A percentile compares a stretch with the other conserved stretches of the same genome.
Evolutionary conservation across 805 yeast species (phyloP).

Genomic region (Candida tallmaniae): DNA sequence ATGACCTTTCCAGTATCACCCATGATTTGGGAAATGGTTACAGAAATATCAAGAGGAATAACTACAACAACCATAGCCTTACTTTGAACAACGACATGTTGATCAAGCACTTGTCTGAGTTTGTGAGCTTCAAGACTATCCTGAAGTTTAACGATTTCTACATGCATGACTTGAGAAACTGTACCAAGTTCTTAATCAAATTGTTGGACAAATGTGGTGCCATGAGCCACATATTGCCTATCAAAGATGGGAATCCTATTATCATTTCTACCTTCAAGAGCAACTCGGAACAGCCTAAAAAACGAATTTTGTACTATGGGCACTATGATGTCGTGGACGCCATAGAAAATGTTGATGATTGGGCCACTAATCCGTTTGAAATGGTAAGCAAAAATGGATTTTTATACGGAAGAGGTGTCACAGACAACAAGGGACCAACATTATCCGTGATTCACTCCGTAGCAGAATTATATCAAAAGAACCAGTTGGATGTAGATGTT

Average conservation of each 20-base stretch:
- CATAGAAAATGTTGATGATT: constrained; percentile 46
- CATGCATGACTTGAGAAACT: constrained; percentile 76
- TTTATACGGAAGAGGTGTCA: constrained; percentile 85
- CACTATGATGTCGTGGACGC: constrained; percentile 95
- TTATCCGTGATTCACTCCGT: constrained; percentile 85
- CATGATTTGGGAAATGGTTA: too few relatives aligned
- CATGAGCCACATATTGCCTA: constrained; percentile 62
- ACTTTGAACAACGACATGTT: constrained; percentile 24
- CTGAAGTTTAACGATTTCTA: constrained; percentile 65
- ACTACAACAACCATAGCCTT: not conserved
- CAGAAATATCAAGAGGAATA: not conserved
- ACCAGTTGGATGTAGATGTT: constrained; percentile 62
- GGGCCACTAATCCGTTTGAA: constrained; percentile 78
- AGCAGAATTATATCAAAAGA: constrained; percentile 56
- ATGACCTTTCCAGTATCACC: constrained; percentile 17
- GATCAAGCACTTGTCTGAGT: constrained; percentile 53
- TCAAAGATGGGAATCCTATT: constrained; percentile 77
- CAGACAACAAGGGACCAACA: constrained; percentile 93
- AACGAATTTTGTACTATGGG: constrained; percentile 79
- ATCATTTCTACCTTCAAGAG: constrained; percentile 69
- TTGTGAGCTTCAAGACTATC: constrained; percentile 72
- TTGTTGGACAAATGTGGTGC: constrained; percentile 70
- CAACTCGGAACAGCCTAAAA: constrained; percentile 18
- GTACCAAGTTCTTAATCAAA: constrained; percentile 71
- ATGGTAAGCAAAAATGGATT: constrained; percentile 79